Evolutionary conservation across 192 early-diverging fungal species (phyloP).

Genomic region (Coemansia sp.): DNA sequence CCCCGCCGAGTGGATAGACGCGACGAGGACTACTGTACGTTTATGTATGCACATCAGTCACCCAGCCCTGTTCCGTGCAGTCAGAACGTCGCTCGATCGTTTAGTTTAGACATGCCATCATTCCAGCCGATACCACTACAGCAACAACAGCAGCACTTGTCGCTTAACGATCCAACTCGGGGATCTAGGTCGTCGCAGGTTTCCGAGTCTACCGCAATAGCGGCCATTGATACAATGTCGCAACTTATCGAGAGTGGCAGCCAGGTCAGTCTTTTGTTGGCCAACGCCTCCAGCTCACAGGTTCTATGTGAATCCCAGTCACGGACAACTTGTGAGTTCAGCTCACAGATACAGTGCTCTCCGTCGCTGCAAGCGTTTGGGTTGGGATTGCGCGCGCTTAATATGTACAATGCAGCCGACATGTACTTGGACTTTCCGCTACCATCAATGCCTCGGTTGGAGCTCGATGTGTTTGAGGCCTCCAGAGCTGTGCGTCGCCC

Average conservation of each 20-base stretch:
- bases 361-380: conserved; percentile 37
- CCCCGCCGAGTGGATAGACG: neutral
- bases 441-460: conserved; percentile 4
- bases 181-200: conserved; percentile 9
- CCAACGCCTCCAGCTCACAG: neutral
- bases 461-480: conserved; percentile 18
- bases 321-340: neutral
- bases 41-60: neutral
- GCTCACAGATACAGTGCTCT: conserved; percentile 20
- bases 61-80: neutral
- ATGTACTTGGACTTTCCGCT: conserved; percentile 4
- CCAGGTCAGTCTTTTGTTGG: neutral
- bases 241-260: conserved; percentile 6
- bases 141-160: neutral
- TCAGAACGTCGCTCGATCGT: neutral
- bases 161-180: neutral
- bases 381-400: conserved; percentile 12
- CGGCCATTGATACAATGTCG: conserved; percentile 3
- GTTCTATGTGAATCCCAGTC: neutral
- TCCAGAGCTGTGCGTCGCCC: conserved; percentile 19
- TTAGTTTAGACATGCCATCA: conserved; percentile 7
- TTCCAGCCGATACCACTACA: neutral
- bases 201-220: conserved; percentile 25
- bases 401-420: conserved; percentile 13
- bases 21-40: neutral